Percentiles rank a stretch among this genome's conserved stretches.
Evolutionary conservation across 768 basidiomycete genomes (phyloP).

Genomic region (Kwoniella heveanensis): DNA sequence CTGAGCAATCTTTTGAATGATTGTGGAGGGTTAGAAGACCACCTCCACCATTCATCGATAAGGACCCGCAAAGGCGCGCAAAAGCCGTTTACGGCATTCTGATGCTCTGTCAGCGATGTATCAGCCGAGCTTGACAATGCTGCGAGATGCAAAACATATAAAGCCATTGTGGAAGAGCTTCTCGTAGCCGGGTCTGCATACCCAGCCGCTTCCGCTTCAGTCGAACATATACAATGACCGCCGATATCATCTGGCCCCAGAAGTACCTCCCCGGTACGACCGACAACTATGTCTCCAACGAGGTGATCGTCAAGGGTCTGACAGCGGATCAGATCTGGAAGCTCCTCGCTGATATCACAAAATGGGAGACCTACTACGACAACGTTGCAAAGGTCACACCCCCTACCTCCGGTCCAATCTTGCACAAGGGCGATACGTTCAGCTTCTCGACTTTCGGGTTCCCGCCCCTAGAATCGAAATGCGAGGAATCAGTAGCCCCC

Average conservation of each 20-base stretch:
- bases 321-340: not conserved
- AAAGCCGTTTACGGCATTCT: no score
- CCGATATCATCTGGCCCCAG: constrained; percentile 7
- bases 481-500: constrained; percentile 1
- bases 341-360: not conserved
- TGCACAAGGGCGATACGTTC: constrained; percentile 3
- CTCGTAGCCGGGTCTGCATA: no score
- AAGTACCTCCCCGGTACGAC: constrained; percentile 1
- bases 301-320: constrained; percentile 5
- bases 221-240: not conserved
- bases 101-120: no score
- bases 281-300: constrained; percentile 5
- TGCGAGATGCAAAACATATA: no score
- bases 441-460: constrained; percentile 12
- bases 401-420: not conserved
- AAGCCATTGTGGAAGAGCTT: no score
- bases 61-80: no score
- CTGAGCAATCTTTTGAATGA: not conserved
- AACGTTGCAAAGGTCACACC: not conserved
- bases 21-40: not conserved
- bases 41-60: not conserved
- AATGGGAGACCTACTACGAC: constrained; percentile 6
- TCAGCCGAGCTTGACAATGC: no score
- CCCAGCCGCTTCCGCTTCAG: not conserved
- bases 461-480: not conserved